These are phyloP conservation scores for Nannochloropsis gaditana DNA, from an alignment of 108 stramenopile genomes.

Conservation along the genomic window DNA sequence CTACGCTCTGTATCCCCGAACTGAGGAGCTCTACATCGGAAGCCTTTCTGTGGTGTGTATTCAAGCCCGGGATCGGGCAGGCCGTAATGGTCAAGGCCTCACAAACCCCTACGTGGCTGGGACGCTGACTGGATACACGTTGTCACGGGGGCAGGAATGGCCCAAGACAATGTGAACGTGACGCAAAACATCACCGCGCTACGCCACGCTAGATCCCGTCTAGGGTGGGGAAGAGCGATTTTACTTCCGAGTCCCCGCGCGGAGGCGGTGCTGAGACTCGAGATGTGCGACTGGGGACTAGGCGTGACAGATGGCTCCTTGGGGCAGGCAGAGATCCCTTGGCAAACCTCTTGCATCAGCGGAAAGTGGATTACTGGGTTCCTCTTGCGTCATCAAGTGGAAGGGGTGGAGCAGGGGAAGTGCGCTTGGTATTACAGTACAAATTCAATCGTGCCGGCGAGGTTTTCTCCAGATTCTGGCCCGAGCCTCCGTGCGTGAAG, in stretches of 20 bases:
- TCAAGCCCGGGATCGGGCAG: background rate
- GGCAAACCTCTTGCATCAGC: background rate
- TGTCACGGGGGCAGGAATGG: background rate
- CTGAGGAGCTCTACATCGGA: background rate
- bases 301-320: background rate
- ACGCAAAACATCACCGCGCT: background rate
- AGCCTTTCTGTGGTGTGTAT: background rate
- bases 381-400: background rate
- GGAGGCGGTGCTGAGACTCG: constrained; percentile 10
- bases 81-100: background rate
- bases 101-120: background rate
- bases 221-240: background rate
- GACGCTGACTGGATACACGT: background rate
- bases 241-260: background rate
- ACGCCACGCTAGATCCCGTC: background rate
- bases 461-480: background rate
- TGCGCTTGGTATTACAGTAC: background rate
- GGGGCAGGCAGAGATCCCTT: background rate
- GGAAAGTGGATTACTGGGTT: background rate
- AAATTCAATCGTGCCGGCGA: background rate
- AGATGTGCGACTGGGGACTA: background rate
- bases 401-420: background rate
- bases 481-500: background rate
- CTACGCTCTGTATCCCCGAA: background rate
- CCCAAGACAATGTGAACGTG: background rate